A percentile compares a stretch with the other conserved stretches of the same genome.
Conservation (phyloP, 1,284 basidiomycete genomes). For the Cryptococcus maquisensis region DNA sequence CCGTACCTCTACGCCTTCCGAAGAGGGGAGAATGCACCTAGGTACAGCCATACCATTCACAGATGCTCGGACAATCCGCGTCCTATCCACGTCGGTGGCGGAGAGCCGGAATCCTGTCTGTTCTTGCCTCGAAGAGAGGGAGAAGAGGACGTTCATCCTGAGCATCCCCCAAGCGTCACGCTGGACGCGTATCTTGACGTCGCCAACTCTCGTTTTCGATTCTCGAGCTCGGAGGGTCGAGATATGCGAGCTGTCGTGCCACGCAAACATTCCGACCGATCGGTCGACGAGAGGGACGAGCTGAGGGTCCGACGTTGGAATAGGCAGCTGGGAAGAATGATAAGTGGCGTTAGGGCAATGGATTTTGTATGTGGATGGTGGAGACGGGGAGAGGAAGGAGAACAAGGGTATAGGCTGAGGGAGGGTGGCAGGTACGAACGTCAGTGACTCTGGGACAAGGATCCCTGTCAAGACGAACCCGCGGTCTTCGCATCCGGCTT, state of each 20-base stretch:
- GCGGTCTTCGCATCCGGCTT: conserved; percentile 6
- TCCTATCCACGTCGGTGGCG: not conserved
- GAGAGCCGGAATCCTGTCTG: conserved; percentile 19
- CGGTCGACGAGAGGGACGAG: not conserved
- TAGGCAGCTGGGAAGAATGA: not conserved
- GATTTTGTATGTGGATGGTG: conserved; percentile 5
- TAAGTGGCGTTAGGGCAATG: conserved; percentile 9
- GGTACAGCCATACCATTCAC: conserved; percentile 11
- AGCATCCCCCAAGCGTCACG: conserved; percentile 24
- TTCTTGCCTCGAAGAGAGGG: conserved; percentile 20
- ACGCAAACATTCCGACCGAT: conserved; percentile 12
- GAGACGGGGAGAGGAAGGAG: not conserved
- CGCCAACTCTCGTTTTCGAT: conserved; percentile 8
- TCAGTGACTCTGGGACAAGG: conserved; percentile 24
- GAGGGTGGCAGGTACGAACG: conserved; percentile 21
- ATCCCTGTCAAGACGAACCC: conserved; percentile 18
- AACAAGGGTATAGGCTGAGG: conserved; percentile 27
- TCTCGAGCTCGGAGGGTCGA: not conserved
- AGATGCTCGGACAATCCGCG: conserved; percentile 18
- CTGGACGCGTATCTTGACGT: conserved; percentile 19
- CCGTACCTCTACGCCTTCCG: conserved; percentile 4
- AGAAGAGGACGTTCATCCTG: conserved; percentile 16
- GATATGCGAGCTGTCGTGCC: conserved; percentile 14
- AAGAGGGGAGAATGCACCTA: conserved; percentile 4
- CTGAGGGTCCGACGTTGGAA: not conserved